phyloP scores from a whole-genome alignment of 148 eudicot genomes.

The Silene uniflora region DNA sequence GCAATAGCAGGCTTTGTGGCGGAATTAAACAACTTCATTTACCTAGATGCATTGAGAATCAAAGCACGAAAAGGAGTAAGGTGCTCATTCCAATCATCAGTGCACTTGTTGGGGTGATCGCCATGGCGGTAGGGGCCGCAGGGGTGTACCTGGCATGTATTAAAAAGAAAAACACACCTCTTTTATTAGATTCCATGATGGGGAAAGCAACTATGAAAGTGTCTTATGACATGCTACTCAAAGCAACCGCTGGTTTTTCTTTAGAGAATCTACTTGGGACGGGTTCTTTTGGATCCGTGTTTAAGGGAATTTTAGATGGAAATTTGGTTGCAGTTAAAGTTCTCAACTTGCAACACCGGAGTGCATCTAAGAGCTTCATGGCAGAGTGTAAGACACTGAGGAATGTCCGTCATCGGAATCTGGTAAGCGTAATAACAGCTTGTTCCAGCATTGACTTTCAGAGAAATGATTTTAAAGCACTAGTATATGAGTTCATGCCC shows the following conservation, averaged over 20 bases:
- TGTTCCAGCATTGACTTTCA: no score
- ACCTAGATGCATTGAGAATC: constrained; percentile 24
- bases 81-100: not conserved
- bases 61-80: not conserved
- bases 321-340: no score
- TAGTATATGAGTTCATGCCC: no score
- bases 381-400: constrained; percentile 30
- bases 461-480: no score
- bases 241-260: no score
- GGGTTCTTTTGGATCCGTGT: no score
- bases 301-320: no score
- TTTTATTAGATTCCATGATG: not conserved
- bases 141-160: not conserved
- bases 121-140: not conserved
- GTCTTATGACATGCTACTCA: constrained; percentile 24
- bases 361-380: constrained; percentile 29
- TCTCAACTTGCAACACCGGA: constrained; percentile 25
- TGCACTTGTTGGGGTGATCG: not conserved
- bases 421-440: no score
- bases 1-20: constrained; percentile 32
- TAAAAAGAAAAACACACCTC: constrained; percentile 11
- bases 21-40: constrained; percentile 24
- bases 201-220: constrained; percentile 17
- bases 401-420: no score
- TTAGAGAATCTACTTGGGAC: no score